Conservation (phyloP, 73 alveolate genomes). For the Paramecium bursaria region DNA sequence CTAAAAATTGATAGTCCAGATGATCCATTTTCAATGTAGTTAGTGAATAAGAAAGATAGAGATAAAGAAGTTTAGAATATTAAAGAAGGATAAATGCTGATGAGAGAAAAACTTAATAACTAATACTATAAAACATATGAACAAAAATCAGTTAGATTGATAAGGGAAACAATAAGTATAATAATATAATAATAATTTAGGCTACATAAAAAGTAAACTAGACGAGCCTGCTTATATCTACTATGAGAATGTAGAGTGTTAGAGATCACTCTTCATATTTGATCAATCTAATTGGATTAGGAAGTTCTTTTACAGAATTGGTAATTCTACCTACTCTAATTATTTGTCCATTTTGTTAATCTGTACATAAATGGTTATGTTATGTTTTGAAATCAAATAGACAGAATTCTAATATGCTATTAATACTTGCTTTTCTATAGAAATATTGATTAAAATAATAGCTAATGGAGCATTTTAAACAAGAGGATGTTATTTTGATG, state of each 20-base stretch:
- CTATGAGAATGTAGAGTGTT: conserved; percentile 1
- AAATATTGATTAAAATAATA: background rate
- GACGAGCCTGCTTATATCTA: background rate
- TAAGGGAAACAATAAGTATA: background rate
- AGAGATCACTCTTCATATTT: background rate
- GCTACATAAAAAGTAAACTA: background rate
- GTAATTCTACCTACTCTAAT: conserved; percentile 5
- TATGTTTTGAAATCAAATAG: too few species aligned
- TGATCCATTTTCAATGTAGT: too few species aligned
- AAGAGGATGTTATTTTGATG: conserved; percentile 34
- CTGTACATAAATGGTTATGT: too few species aligned
- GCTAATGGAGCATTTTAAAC: conserved; percentile 33
- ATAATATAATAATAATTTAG: background rate
- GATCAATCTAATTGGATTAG: conserved; percentile 24
- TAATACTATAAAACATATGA: background rate
- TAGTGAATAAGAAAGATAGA: too few species aligned
- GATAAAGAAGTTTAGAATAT: too few species aligned
- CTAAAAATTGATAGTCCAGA: too few species aligned
- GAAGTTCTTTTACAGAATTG: background rate
- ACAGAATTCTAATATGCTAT: background rate
- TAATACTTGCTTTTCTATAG: conserved; percentile 3
- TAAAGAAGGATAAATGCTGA: background rate
- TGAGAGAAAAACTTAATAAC: conserved; percentile 1
- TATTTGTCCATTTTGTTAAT: too few species aligned
- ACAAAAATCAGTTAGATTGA: background rate